Evolutionary conservation across 2,329 filamentous ascomycete species (phyloP).

Genomic region (Aspergillus glaucus): DNA sequence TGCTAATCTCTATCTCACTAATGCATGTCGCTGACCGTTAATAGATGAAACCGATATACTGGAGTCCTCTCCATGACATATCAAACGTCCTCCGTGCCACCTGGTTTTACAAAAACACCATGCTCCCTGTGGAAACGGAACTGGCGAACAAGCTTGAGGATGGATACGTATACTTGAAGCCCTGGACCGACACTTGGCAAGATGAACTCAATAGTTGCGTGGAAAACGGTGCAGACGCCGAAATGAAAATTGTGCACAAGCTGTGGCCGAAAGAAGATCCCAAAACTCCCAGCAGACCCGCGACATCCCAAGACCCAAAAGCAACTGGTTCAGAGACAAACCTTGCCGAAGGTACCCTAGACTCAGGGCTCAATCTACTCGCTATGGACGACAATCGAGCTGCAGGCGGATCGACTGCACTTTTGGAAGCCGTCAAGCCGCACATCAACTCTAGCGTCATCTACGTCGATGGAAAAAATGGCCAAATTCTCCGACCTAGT

Average conservation of each 20-base stretch:
- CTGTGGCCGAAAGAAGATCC: constrained; percentile 64
- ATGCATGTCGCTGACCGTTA: not conserved
- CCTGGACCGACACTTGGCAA: constrained; percentile 87
- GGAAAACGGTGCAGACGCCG: constrained; percentile 80
- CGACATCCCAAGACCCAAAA: constrained; percentile 33
- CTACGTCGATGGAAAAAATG: constrained; percentile 69
- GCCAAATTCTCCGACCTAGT: constrained; percentile 80
- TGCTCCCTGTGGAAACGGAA: constrained; percentile 77
- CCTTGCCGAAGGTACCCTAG: constrained; percentile 6
- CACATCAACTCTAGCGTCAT: constrained; percentile 77
- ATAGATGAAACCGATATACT: constrained; percentile 95
- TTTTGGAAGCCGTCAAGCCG: constrained; percentile 45
- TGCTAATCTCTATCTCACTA: not conserved
- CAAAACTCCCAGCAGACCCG: constrained; percentile 29
- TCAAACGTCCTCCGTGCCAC: constrained; percentile 77
- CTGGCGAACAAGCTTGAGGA: constrained; percentile 88
- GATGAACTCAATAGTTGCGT: constrained; percentile 87
- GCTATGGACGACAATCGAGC: constrained; percentile 35
- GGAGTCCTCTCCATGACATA: constrained; percentile 88
- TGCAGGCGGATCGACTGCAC: constrained; percentile 34
- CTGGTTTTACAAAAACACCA: constrained; percentile 96
- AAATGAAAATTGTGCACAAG: constrained; percentile 80
- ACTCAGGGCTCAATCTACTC: constrained; percentile 3
- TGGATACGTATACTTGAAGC: constrained; percentile 79
- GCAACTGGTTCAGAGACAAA: constrained; percentile 17